A percentile compares a stretch with the other conserved stretches of the same genome.
phyloP scores from a whole-genome alignment of 257 asterid genomes.

The Fraxinus anomala region DNA sequence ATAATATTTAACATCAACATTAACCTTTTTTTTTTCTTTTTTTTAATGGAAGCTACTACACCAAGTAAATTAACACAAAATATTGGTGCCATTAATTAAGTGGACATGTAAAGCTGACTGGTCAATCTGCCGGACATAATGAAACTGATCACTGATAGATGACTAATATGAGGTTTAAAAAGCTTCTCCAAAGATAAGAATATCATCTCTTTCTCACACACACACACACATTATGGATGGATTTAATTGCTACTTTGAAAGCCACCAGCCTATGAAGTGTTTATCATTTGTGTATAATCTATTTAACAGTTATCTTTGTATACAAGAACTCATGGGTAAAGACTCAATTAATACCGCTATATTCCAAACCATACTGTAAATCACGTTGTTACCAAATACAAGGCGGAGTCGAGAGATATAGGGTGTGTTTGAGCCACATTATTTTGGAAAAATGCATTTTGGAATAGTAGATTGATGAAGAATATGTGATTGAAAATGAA shows the following conservation, averaged over 20 bases:
- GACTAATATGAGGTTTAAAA: neutral
- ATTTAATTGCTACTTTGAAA: neutral
- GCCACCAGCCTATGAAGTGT: neutral
- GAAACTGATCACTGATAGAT: neutral
- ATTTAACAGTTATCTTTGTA: too few species aligned
- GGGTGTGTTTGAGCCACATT: too few species aligned
- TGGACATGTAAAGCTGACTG: neutral
- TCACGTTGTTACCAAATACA: neutral
- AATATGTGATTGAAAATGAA: too few species aligned
- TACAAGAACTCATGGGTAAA: neutral
- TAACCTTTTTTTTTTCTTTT: neutral
- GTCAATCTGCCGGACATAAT: neutral
- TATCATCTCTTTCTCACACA: neutral
- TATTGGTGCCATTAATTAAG: neutral
- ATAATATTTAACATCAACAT: neutral
- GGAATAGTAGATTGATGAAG: too few species aligned
- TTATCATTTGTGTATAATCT: neutral
- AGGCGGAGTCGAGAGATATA: neutral
- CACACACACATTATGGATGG: neutral
- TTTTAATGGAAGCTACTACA: neutral
- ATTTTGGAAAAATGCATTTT: too few species aligned
- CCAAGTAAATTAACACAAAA: neutral
- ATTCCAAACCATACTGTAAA: neutral
- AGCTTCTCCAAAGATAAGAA: neutral
- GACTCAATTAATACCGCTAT: neutral